phyloP scores from a whole-genome alignment of 345 rosid species.

The Salix udensis region DNA sequence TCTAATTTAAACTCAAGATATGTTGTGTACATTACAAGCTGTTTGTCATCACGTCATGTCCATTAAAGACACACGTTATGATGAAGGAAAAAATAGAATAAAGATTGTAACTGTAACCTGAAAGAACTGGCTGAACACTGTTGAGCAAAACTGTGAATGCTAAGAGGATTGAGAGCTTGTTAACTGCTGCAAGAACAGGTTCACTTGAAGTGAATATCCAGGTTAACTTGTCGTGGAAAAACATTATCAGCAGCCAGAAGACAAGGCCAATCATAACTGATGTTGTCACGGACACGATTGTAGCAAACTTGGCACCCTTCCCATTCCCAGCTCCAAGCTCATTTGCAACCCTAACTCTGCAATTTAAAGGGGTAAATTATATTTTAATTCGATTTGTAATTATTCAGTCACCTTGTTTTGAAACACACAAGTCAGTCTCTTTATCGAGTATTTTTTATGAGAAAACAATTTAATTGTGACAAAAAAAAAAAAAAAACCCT shows the following conservation, averaged over 20 bases:
- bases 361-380: background rate
- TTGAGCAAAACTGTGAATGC: constrained; percentile 80
- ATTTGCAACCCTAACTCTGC: constrained; percentile 84
- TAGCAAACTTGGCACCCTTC: constrained; percentile 76
- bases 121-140: constrained; percentile 82
- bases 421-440: too few species aligned
- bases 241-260: constrained; percentile 51
- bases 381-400: too few species aligned
- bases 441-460: too few species aligned
- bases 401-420: too few species aligned
- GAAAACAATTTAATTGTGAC: too few species aligned
- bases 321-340: constrained; percentile 93
- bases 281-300: constrained; percentile 50
- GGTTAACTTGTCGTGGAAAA: constrained; percentile 40
- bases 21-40: fast-evolving
- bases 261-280: constrained; percentile 53
- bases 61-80: too few species aligned
- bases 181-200: constrained; percentile 53
- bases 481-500: too few species aligned
- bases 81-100: too few species aligned
- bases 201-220: constrained; percentile 59
- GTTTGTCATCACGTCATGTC: too few species aligned
- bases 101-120: constrained; percentile 34
- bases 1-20: too few species aligned
- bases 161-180: constrained; percentile 50